phyloP scores from a whole-genome alignment of 2,329 filamentous ascomycete species.

The Penicillium sp. region DNA sequence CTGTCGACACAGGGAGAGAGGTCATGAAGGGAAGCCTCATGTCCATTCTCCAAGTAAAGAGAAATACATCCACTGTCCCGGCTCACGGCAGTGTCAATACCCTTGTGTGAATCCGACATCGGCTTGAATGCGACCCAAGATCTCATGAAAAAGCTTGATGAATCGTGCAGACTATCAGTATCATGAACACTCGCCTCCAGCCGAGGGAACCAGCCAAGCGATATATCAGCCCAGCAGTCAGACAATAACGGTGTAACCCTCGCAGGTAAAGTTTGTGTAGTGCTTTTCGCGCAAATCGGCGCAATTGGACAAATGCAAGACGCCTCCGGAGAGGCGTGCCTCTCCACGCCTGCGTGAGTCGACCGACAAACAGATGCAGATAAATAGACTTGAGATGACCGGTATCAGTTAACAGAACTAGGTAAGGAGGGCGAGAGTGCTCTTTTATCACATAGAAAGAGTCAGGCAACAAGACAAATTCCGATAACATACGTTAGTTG shows the following conservation, averaged over 20 bases:
- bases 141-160: conserved; percentile 11
- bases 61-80: conserved; percentile 20
- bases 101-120: conserved; percentile 20
- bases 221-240: conserved; percentile 16
- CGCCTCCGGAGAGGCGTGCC: conserved; percentile 2
- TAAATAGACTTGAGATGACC: not conserved
- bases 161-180: not conserved
- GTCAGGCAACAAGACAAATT: not conserved
- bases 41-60: conserved; percentile 17
- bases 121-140: conserved; percentile 1
- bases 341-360: conserved; percentile 9
- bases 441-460: not conserved
- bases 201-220: not conserved
- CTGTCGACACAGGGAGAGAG: conserved; percentile 9
- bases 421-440: not conserved
- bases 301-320: conserved; percentile 15
- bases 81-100: conserved; percentile 9
- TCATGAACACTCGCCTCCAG: not conserved
- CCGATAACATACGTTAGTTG: not conserved
- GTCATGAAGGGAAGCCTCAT: conserved; percentile 16
- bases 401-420: not conserved
- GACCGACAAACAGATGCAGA: conserved; percentile 4
- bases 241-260: conserved; percentile 16
- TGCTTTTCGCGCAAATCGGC: conserved; percentile 1
- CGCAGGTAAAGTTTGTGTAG: conserved; percentile 2